Base-by-base conservation (phyloP, 2,329 filamentous ascomycete genomes). In the Ophiostoma perfectum region DNA sequence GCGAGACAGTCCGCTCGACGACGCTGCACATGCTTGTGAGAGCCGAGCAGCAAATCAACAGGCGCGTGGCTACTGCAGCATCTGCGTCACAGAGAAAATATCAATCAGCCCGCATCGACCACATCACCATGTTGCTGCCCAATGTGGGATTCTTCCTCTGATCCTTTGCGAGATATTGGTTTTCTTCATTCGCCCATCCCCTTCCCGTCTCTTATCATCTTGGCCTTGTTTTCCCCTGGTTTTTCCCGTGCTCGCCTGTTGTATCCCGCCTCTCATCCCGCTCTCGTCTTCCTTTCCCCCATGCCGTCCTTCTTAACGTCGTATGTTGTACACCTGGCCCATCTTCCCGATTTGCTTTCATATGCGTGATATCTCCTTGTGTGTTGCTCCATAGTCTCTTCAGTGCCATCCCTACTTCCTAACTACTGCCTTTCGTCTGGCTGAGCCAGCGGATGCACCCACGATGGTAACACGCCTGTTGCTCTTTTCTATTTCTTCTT, bases 81-180 rank as follows among this genome's bases (percentile, higher is more conserved):
- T 8, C 49, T 55, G 49, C 49, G 49, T 55, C 49, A 55, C 18
- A 52, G 8, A 36, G 14, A 49, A 62, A 27, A 27, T 27, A 27
- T 39, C 36, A 38, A 16, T 47, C 38, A 14, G 6, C 41, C 62
- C 44, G 62, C 63, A 47, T 47, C 60, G 36, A 27, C 60, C 62
- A 45, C 60, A 63, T 63, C 60, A 44, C 60, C 60, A 63, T 27
- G 12, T 67, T 62, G 64, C 64, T 52, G 64, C 64, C 64, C 64
- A 65, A 64, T 42, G 63, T 64, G 63, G 63, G 63, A 64, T 64
- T 18, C n/a, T 2, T 47, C 45, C 45, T 47, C 12, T 47, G 12
- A 47, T 47, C 16, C 9, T 45, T 11, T 45, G 42, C 42, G 14
- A 45, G 42, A 39, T 62, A 4, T 36, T 12, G 27, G 1, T 38